A percentile compares a stretch with the other conserved stretches of the same genome.
phyloP scores from a whole-genome alignment of 2,329 filamentous ascomycete species.

The Monosporascus sp. region DNA sequence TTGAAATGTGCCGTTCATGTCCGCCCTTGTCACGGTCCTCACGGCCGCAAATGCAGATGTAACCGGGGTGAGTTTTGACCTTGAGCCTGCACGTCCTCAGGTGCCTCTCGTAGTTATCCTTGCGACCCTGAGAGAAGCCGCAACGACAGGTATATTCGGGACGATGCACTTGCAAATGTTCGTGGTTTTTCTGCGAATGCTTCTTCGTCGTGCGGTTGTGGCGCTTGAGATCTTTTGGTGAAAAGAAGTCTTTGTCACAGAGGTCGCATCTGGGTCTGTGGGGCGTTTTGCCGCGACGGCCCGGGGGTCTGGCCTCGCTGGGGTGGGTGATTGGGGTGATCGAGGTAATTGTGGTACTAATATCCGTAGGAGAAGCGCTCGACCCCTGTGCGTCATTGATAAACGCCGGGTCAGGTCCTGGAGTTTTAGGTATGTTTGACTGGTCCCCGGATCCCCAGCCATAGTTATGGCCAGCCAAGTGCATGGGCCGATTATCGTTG shows the following conservation, averaged over 20 bases:
- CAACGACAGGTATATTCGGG: not conserved
- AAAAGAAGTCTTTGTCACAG: not conserved
- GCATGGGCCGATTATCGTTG: not conserved
- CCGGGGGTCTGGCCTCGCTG: not conserved
- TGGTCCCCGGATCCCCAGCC: not conserved
- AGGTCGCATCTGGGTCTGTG: not conserved
- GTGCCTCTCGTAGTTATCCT: not conserved
- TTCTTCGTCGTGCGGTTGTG: not conserved
- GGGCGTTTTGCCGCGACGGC: too few relatives aligned
- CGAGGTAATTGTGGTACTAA: not conserved
- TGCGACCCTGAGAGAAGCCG: not conserved
- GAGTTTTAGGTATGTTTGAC: not conserved
- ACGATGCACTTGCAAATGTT: not conserved
- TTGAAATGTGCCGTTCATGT: not conserved
- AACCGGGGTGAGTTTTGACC: not conserved
- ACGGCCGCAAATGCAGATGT: not conserved
- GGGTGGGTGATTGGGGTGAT: not conserved
- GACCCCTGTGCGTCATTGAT: not conserved
- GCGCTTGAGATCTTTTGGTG: not conserved
- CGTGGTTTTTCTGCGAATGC: not conserved
- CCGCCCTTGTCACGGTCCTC: not conserved
- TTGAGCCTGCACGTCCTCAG: not conserved
- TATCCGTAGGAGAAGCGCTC: not conserved
- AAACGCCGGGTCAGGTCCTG: not conserved
- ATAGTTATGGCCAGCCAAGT: not conserved